Percentiles rank a stretch among this genome's conserved stretches.
Conservation (phyloP, 257 asterid genomes). For the Ilex aquifolium region DNA sequence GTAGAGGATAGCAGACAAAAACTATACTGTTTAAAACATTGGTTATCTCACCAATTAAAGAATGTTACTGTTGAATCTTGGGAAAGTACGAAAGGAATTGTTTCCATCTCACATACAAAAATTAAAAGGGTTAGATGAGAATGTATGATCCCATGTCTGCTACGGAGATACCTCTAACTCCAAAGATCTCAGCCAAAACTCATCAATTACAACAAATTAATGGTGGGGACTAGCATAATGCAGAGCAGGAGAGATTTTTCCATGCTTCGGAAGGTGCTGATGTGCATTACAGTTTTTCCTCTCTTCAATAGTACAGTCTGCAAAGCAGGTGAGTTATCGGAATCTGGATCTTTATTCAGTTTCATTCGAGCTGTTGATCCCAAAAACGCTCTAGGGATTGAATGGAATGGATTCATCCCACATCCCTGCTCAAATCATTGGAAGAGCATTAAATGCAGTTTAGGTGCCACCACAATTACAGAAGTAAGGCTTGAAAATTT, state of each 20-base stretch:
- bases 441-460: constrained; percentile 14
- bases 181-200: too few relatives aligned
- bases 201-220: too few relatives aligned
- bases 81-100: not conserved
- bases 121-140: constrained; percentile 5
- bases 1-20: too few relatives aligned
- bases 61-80: not conserved
- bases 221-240: too few relatives aligned
- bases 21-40: too few relatives aligned
- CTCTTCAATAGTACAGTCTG: constrained; percentile 11
- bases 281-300: constrained; percentile 8
- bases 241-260: not conserved
- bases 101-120: constrained; percentile 3
- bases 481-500: constrained; percentile 16
- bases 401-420: constrained; percentile 1
- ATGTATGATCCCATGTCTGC: not conserved
- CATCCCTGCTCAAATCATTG: constrained; percentile 15
- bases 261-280: constrained; percentile 9
- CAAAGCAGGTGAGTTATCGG: constrained; percentile 8
- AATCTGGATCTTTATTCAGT: constrained; percentile 12
- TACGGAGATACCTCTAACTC: too few relatives aligned
- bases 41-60: too few relatives aligned
- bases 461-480: not conserved
- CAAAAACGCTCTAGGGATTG: constrained; percentile 13
- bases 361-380: constrained; percentile 25